Conservation (phyloP, 768 basidiomycete genomes). For the Boletus sensibilis region DNA sequence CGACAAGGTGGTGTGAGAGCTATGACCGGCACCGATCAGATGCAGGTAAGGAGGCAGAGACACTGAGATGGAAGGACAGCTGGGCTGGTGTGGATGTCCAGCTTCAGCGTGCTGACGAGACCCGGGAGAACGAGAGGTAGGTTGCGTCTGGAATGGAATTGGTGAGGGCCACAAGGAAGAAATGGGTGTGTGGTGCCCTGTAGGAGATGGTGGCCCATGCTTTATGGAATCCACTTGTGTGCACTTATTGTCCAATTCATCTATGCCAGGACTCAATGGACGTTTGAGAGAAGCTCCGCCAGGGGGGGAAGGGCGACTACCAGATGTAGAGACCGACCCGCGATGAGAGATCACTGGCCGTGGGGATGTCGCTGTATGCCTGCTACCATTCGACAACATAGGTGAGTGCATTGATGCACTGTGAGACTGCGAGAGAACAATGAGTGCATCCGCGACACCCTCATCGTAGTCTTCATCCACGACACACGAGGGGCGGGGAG, state of each 20-base stretch:
- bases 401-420: no score
- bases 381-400: no score
- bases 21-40: no score
- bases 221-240: no score
- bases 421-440: no score
- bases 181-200: constrained; percentile 54
- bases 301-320: constrained; percentile 65
- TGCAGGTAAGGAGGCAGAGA: no score
- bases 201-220: no score
- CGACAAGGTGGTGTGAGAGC: no score
- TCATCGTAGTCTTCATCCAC: constrained; percentile 96
- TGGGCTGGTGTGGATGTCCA: no score
- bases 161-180: constrained; percentile 68
- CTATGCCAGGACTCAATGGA: constrained; percentile 64
- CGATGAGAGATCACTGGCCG: constrained; percentile 53
- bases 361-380: constrained; percentile 46
- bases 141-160: constrained; percentile 70
- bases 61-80: no score
- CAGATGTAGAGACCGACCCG: constrained; percentile 64
- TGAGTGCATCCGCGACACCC: constrained; percentile 79
- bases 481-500: constrained; percentile 60
- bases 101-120: no score
- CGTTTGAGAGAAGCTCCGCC: constrained; percentile 55
- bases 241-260: no score
- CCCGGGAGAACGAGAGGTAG: constrained; percentile 70